A percentile compares a stretch with the other conserved stretches of the same genome.
Evolutionary conservation across 345 rosid genomes (phyloP).

Genomic region (Citrus cavaleriei): DNA sequence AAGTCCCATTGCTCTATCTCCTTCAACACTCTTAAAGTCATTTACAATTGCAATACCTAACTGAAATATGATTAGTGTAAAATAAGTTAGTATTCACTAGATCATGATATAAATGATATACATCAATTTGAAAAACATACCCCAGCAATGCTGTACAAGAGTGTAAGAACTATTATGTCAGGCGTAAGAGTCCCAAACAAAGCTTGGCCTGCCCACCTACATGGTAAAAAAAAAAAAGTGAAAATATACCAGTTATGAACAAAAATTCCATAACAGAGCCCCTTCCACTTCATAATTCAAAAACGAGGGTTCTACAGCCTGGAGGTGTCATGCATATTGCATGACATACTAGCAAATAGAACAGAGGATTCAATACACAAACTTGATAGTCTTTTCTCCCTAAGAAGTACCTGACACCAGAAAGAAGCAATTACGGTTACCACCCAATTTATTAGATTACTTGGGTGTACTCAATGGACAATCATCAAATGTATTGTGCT

Average conservation of each 20-base stretch:
- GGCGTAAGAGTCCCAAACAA: constrained; percentile 94
- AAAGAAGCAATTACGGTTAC: neutral
- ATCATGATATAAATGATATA: neutral
- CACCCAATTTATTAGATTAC: neutral
- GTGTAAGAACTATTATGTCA: constrained; percentile 86
- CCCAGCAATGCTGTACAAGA: constrained; percentile 97
- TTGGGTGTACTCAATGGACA: neutral
- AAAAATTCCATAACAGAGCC: constrained; percentile 1
- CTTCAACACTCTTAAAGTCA: constrained; percentile 97
- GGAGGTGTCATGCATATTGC: no score
- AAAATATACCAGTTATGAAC: neutral
- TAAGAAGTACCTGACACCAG: neutral
- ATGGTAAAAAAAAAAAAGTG: constrained; percentile 2
- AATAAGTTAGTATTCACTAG: constrained; percentile 5
- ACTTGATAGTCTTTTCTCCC: neutral
- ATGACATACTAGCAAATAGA: neutral
- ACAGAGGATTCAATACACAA: neutral
- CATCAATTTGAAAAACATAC: constrained; percentile 35
- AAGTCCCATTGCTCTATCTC: constrained; percentile 92
- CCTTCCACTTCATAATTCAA: neutral
- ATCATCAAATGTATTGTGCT: neutral
- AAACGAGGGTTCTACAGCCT: neutral
- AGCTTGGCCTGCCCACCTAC: constrained; percentile 99
- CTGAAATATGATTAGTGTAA: constrained; percentile 37
- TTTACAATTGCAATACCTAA: constrained; percentile 92